Base-by-base conservation (phyloP, 140 eudicot species). In the Bidens hawaiensis region DNA sequence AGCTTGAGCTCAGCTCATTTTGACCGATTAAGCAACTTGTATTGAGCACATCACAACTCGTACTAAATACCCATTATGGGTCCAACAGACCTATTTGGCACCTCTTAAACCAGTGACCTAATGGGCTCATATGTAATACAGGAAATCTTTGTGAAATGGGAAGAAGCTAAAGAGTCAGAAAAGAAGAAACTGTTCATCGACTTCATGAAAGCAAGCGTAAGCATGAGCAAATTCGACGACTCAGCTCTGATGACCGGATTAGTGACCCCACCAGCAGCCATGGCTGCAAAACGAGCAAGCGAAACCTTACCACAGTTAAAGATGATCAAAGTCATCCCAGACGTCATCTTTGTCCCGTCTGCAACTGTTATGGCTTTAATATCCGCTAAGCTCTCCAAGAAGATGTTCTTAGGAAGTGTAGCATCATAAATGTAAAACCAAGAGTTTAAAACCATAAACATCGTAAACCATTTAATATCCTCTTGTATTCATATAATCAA, bases 211-310 rank as follows among this genome's bases (percentile, higher is more conserved):
- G 55, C 80, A 4, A 70, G 65, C 1, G 85, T 91, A 40, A 85
- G 51, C 3, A 74, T 76, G 17, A 83, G 84, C 79, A 74, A 78
- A 60, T 70, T 87, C 26, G 96, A 91, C 0, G 83, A 82, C 53
- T 71, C 89, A 0, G 73, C 87, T 43, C 80, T 91, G 43, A 64
- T 85, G 13, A 80, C 96, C 11, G 99, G 99, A 59, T 36, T 87
- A n/a, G 58, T 85, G 17, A 87, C 96, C 0, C 99, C 99, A 0
- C 93, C 96, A 17, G 99, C 89, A 23, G 96, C 99, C 52, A 85
- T 91, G 95, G 96, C 86, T 34, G 99, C 95, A 49, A 91, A 91
- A 78, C 64, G 94, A 67, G 95, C 93, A 8, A 81, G 95, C 9
- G 99, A 88, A 76, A 76, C 66, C 57, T 69, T 91, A 21, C 95